Evolutionary conservation across 805 yeast genomes (phyloP), one percentile per base, ranked within the genome.

Genomic region (Saccharomyces paradoxus): DNA sequence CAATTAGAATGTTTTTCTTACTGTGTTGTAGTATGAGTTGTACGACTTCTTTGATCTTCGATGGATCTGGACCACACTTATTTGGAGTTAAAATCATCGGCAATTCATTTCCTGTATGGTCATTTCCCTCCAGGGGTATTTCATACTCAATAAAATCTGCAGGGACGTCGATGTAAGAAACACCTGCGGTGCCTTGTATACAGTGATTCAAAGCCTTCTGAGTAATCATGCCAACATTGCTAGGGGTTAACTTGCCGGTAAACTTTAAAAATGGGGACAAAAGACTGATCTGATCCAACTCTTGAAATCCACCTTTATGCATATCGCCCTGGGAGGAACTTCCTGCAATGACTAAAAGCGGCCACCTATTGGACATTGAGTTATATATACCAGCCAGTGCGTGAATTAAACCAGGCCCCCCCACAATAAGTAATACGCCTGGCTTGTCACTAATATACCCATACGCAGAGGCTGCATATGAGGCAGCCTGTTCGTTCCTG

Each of bases 331-430:
- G 81, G 53, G 68, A 72, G 12, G 78, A 67, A 49, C 81, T 78
- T 0, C 90, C 90, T 0, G 89, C 87, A 24, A 85, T 70, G 14
- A 85, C 79, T 54, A 85, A 57, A 51, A 85, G 65, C 3, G 91
- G 91, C 79, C 86, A 83, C 53, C 79, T 74, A 65, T 86, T 86
- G 53, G 78, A 71, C 44, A 72, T 74, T 6, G 89, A 78, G 61
- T 85, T 85, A 61, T 80, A 82, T 1, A 82, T 70, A 56, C 90
- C 91, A 0, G 89, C 80, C 48, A 82, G 61, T 0, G 87, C 84
- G 58, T 85, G 89, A 8, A 85, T 74, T 2, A 85, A 71, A 3
- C 90, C 90, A 0, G 90, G 89, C 0, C 90, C 90, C 31, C 91
- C 90, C 3, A 86, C 90, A 0, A 83, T 86, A 2, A 85, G 71